Evolutionary conservation across 2,329 filamentous ascomycete species (phyloP).

Genomic region (Basipetospora chlamydospora): DNA sequence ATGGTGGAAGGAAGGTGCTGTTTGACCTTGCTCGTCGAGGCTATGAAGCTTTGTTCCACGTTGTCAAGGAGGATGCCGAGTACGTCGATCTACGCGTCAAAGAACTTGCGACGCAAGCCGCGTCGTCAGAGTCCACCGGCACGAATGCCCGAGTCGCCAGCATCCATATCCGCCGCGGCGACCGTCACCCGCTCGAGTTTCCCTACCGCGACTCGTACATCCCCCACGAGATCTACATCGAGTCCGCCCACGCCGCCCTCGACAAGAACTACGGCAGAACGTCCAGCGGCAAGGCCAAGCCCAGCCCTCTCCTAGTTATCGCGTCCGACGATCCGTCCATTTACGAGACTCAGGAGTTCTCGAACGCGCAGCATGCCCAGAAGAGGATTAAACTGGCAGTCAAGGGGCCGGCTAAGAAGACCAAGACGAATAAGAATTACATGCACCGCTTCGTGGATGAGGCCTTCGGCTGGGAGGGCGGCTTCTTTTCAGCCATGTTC

Average conservation of each 20-base stretch:
- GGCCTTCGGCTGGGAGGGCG: constrained; percentile 74
- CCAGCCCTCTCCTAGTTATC: constrained; percentile 40
- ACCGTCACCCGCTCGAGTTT: constrained; percentile 61
- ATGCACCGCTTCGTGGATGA: constrained; percentile 59
- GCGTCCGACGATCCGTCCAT: constrained; percentile 74
- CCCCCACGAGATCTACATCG: constrained; percentile 53
- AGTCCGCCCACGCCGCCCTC: constrained; percentile 41
- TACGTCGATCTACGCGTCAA: constrained; percentile 48
- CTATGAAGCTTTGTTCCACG: constrained; percentile 59
- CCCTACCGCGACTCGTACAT: constrained; percentile 69
- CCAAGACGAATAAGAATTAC: constrained; percentile 26
- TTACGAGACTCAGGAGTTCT: constrained; percentile 50
- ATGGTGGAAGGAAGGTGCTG: constrained; percentile 36
- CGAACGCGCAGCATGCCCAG: constrained; percentile 47
- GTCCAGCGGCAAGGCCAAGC: neutral
- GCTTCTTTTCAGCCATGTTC: constrained; percentile 71
- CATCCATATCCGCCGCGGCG: constrained; percentile 67
- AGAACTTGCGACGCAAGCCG: constrained; percentile 25
- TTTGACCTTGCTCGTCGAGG: constrained; percentile 55
- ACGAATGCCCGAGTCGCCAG: constrained; percentile 38
- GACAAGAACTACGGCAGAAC: constrained; percentile 25
- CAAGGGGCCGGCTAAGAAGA: constrained; percentile 32
- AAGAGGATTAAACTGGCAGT: constrained; percentile 62
- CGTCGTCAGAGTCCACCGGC: constrained; percentile 30
- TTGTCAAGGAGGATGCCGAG: constrained; percentile 47